Evolutionary conservation across 441 rosid species (phyloP), one percentile per base, ranked within the genome.

Genomic region (Gossypium gossypioides): DNA sequence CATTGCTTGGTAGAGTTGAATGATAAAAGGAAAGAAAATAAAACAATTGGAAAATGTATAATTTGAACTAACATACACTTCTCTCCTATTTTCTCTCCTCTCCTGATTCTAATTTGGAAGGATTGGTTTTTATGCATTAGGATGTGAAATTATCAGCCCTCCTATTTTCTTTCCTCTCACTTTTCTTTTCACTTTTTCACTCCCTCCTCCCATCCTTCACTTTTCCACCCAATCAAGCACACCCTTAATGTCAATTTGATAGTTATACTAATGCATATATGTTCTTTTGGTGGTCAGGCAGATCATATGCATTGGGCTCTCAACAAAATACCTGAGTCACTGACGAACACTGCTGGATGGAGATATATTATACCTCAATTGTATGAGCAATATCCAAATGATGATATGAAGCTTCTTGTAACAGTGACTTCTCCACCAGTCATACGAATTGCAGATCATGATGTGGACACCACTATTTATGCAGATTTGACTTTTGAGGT

Each of bases 311-410:
- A 79, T 71, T 79, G 86, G 87, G 77, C 58, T 15, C 79, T 91
- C 27, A 86, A 82, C 34, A 71, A 85, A 72, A 72, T 85, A 52
- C 83, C 82, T 4, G 83, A 88, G 51, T 87, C 94, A 13, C 68
- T 81, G 69, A 74, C 86, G 60, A 89, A 88, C 84, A 93, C 98
- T 22, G 82, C 88, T 44, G 95, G 85, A 34, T 93, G 94, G 96
- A 85, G 84, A 77, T 66, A 73, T 55, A 71, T 93, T 42, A 79
- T 86, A 79, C 97, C 98, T 62, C 81, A 85, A 67, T 81, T 93
- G 15, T 91, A 87, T 75, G 75, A 64, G 71, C 82, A 65, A 37
- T 93, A 86, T 75, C 96, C 97, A 15, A 59, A 89, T 13, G 64
- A 59, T 27, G 77, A 83, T 69, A 86, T 91, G 91, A 79, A 71